phyloP scores from a whole-genome alignment of 352 stramenopile species.

The Phytophthora idaei region DNA sequence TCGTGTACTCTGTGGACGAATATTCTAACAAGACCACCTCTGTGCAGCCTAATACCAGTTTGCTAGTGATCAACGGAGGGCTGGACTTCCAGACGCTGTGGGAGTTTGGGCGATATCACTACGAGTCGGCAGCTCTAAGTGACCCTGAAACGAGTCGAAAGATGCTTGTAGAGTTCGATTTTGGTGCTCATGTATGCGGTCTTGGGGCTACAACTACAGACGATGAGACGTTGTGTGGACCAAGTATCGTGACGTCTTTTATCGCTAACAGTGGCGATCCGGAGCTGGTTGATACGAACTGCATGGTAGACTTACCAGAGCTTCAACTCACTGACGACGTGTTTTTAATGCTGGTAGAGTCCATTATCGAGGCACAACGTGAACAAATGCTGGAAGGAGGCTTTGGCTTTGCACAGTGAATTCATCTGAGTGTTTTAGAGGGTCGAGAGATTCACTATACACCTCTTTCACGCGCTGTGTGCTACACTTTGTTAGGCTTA shows the following conservation, averaged over 20 bases:
- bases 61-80: slow-evolving; percentile 52
- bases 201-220: slow-evolving; percentile 33
- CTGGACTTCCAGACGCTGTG: slow-evolving; percentile 49
- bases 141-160: slow-evolving; percentile 37
- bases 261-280: slow-evolving; percentile 31
- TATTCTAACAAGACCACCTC: slow-evolving; percentile 42
- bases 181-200: slow-evolving; percentile 44
- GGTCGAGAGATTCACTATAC: too few species aligned
- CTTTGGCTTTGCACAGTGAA: slow-evolving; percentile 2
- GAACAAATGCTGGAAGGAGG: slow-evolving; percentile 8
- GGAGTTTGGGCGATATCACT: slow-evolving; percentile 45
- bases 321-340: slow-evolving; percentile 30
- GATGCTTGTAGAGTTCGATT: slow-evolving; percentile 51
- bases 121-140: slow-evolving; percentile 19
- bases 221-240: slow-evolving; percentile 37
- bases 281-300: slow-evolving; percentile 41
- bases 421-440: too few species aligned
- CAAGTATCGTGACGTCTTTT: slow-evolving; percentile 46
- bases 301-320: slow-evolving; percentile 35
- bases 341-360: slow-evolving; percentile 27
- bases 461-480: too few species aligned
- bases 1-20: slow-evolving; percentile 39
- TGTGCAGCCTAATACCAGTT: slow-evolving; percentile 36
- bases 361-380: slow-evolving; percentile 16
- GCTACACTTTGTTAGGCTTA: too few species aligned